Evolutionary conservation across 495 filamentous ascomycete genomes (phyloP), one percentile per base, ranked within the genome.

Genomic region (Tuber melanosporum): DNA sequence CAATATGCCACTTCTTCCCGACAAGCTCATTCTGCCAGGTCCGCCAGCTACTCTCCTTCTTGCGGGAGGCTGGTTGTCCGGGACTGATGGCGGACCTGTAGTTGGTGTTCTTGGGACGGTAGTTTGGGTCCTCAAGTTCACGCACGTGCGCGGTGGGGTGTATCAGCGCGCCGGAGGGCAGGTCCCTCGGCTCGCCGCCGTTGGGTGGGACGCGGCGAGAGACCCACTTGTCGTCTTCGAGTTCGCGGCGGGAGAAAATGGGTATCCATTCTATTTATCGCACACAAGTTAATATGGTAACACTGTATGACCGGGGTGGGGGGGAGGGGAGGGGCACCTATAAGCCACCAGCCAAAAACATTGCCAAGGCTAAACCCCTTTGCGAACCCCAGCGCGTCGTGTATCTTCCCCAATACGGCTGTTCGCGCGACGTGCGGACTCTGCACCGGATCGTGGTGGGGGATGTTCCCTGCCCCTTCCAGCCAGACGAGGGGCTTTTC

Each of bases 171-270:
- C 26, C 22, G 17, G 26, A 12, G n/a, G 75, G 75, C 12, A 77
- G 42, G 49, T 77, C 75, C 42, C 77, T 17, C 32, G 72, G 32
- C 6, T 79, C 77, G 7, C 82, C 82, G 9, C 78, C 45, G 42
- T 83, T 83, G 14, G 82, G 82, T 3, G 45, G 71, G 69, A 69
- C n/a, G 26, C 73, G 73, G 8, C n/a, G 66, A 5, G 32, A 73
- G 15, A 83, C 75, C 85, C 85, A 86, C 74, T 80, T 79, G n/a
- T 82, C 83, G 2, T 78, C 72, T 20, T 80, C 77, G 66, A 83
- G 80, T 19, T 84, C 80, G 32, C 85, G 75, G 20, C 85, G 83
- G 3, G 82, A 84, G 46, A 85, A 82, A n/a, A 85, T 71, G 9
- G 85, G 85, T 15, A 85, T 74, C 72, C 80, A 73, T 79, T 86